phyloP scores from a whole-genome alignment of 768 basidiomycete species.

The Phlegmacium glaucopus region DNA sequence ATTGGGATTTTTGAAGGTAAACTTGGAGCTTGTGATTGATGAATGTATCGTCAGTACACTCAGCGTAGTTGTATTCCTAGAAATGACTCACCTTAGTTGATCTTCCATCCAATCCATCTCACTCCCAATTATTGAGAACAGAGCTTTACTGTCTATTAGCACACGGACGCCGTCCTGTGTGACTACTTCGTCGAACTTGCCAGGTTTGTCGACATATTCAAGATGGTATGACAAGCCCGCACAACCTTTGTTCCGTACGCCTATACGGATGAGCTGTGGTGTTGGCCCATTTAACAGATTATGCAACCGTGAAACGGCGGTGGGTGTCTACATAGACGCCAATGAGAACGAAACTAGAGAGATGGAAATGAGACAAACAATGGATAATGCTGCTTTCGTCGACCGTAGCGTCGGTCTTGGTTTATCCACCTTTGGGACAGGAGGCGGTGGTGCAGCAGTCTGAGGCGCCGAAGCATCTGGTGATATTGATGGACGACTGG shows the following conservation, averaged over 20 bases:
- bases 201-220: slow-evolving; percentile 90
- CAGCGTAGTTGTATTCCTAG: background rate
- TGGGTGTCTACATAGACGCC: slow-evolving; percentile 57
- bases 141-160: slow-evolving; percentile 92
- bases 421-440: slow-evolving; percentile 60
- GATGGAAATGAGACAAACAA: slow-evolving; percentile 44
- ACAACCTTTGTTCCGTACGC: slow-evolving; percentile 96
- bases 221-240: slow-evolving; percentile 86
- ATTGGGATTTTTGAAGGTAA: slow-evolving; percentile 87
- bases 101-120: slow-evolving; percentile 99
- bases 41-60: too few species aligned
- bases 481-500: slow-evolving; percentile 39
- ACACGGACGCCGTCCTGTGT: slow-evolving; percentile 94
- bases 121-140: slow-evolving; percentile 97
- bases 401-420: slow-evolving; percentile 64
- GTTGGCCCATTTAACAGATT: slow-evolving; percentile 77
- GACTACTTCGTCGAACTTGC: slow-evolving; percentile 93
- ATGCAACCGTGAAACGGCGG: slow-evolving; percentile 69
- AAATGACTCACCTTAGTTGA: slow-evolving; percentile 64
- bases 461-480: slow-evolving; percentile 68
- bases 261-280: slow-evolving; percentile 91
- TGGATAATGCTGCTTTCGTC: slow-evolving; percentile 72
- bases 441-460: slow-evolving; percentile 68
- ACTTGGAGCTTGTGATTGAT: slow-evolving; percentile 58
- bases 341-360: background rate